A percentile compares a stretch with the other conserved stretches of the same genome.
These are phyloP conservation scores for Aspergillus unguis DNA, from an alignment of 2,329 filamentous ascomycete genomes.

Conservation along the genomic window DNA sequence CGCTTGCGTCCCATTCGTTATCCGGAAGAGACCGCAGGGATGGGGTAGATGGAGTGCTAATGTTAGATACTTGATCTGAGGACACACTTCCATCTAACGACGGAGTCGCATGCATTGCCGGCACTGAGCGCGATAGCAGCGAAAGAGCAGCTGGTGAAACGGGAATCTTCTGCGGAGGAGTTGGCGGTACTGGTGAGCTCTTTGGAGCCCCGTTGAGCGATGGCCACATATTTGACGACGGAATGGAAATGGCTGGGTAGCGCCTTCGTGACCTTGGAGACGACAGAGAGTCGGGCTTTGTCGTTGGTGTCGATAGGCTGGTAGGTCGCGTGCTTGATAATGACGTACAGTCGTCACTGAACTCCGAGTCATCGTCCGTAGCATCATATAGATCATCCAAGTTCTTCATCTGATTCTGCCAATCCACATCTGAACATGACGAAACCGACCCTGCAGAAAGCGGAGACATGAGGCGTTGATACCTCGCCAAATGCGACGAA, in stretches of 20 bases:
- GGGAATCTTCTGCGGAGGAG: conserved; percentile 56
- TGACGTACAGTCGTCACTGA: conserved; percentile 47
- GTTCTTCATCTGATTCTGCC: conserved; percentile 63
- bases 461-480: conserved; percentile 31
- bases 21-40: conserved; percentile 60
- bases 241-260: conserved; percentile 60
- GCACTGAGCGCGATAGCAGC: conserved; percentile 68
- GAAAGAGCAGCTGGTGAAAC: conserved; percentile 73
- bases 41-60: conserved; percentile 83
- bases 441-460: conserved; percentile 32
- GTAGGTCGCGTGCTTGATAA: conserved; percentile 50
- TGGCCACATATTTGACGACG: conserved; percentile 56
- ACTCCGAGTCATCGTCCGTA: conserved; percentile 71
- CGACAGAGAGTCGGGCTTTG: conserved; percentile 36
- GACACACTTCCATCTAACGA: conserved; percentile 85
- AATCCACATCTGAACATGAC: conserved; percentile 55
- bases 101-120: conserved; percentile 74
- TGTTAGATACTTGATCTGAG: conserved; percentile 78
- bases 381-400: conserved; percentile 88
- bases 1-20: conserved; percentile 57
- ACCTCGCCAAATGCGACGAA: conserved; percentile 20
- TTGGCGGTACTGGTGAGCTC: conserved; percentile 46
- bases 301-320: conserved; percentile 43
- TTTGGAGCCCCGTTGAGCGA: conserved; percentile 54
- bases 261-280: conserved; percentile 44